Conservation (phyloP, 116 monocot genomes). For the Dioscorea cayenensis region DNA sequence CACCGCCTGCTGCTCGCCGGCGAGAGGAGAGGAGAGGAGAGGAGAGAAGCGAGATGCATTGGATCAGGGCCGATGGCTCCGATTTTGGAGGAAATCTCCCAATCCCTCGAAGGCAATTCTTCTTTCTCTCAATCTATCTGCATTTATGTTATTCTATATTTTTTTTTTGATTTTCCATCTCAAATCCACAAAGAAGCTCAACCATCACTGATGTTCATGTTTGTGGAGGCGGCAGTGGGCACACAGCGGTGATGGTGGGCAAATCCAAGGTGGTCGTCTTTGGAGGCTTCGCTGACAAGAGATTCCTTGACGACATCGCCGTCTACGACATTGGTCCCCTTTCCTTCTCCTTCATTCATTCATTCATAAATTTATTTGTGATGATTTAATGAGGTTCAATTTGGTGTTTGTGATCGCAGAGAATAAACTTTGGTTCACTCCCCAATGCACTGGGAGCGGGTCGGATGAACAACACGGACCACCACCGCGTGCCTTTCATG, state of each 20-base stretch:
- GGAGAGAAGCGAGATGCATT: slow-evolving; percentile 35
- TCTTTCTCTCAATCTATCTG: not conserved
- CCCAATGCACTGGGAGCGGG: slow-evolving; percentile 63
- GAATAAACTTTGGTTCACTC: slow-evolving; percentile 88
- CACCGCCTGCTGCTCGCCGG: no score
- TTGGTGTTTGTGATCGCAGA: slow-evolving; percentile 33
- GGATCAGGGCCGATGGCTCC: slow-evolving; percentile 79
- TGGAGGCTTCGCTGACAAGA: slow-evolving; percentile 75
- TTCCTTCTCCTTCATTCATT: not conserved
- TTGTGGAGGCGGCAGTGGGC: slow-evolving; percentile 46
- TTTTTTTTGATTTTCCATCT: not conserved
- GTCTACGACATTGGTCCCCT: slow-evolving; percentile 67
- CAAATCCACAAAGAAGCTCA: not conserved
- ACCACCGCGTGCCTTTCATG: slow-evolving; percentile 86
- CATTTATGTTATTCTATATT: not conserved
- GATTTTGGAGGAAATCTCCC: slow-evolving; percentile 80
- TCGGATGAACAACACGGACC: slow-evolving; percentile 68
- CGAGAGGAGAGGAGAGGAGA: no score
- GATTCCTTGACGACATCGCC: slow-evolving; percentile 64
- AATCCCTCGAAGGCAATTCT: slow-evolving; percentile 55
- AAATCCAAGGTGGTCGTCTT: slow-evolving; percentile 85
- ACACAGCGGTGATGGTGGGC: slow-evolving; percentile 77
- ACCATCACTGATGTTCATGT: not conserved
- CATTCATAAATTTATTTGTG: not conserved
- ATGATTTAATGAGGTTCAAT: not conserved